Base-by-base conservation (phyloP, 176 grass and related monocot genomes). In the Triticum timopheevii region DNA sequence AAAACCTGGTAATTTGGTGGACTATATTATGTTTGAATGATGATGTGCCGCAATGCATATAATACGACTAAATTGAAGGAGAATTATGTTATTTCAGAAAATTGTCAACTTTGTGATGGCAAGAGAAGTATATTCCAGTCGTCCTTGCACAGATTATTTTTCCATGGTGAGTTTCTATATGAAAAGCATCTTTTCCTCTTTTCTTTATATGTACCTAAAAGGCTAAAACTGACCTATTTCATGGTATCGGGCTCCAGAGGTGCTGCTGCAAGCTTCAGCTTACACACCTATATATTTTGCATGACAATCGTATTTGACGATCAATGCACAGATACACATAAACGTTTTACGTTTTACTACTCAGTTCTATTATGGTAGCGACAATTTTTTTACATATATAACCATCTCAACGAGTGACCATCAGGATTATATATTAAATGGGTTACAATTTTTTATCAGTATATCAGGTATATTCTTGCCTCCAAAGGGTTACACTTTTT, bases 111-210 rank as follows among this genome's bases (percentile, higher is more conserved):
- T 97, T 63, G 95, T 92, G 22, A 79, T 93, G 83, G 95, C 95
- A 85, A 93, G 93, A 85, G 95, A 97, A 93, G 76, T 95, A 68
- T 86, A 70, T 76, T 97, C 95, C 33, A 86, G 67, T 35, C 91
- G 91, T 93, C 95, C 95, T 50, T 95, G 93, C 82, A 97, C 87
- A 45, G 95, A 93, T 81, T 97, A 97, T 90, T 89, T 97, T 84
- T 97, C 95, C 72, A 97, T 95, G 92, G 95, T 95, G 79, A 94
- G 80, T 84, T 49, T 15, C 13, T 78, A n/a, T n/a, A n/a, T n/a
- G n/a, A n/a, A n/a, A n/a, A n/a, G n/a, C n/a, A n/a, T n/a, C n/a
- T n/a, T n/a, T n/a, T n/a, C n/a, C n/a, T n/a, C n/a, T n/a, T n/a
- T n/a, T n/a, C n/a, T n/a, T 33, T 44, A 42, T 58, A n/a, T 82